phyloP scores from a whole-genome alignment of 2,329 filamentous ascomycete species.

The Fusarium sp. region DNA sequence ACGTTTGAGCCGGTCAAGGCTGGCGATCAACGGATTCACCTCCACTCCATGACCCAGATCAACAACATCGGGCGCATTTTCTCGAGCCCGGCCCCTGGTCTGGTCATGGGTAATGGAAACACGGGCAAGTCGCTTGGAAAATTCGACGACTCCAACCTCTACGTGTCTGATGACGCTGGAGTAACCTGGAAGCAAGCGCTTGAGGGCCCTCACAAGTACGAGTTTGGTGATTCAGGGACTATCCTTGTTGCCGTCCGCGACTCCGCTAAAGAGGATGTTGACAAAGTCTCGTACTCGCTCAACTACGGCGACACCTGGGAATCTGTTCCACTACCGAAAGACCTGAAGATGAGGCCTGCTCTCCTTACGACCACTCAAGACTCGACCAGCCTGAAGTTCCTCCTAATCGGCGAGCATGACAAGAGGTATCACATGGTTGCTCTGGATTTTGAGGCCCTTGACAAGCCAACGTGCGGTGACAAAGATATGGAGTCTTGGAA shows the following conservation, averaged over 20 bases:
- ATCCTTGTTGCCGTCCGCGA: conserved; percentile 85
- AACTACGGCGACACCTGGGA: conserved; percentile 90
- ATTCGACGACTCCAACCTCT: conserved; percentile 79
- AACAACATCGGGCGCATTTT: conserved; percentile 86
- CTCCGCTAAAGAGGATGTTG: conserved; percentile 66
- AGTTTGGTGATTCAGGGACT: conserved; percentile 93
- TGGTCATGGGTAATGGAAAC: conserved; percentile 95
- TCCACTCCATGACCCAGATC: conserved; percentile 90
- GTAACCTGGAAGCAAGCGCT: conserved; percentile 79
- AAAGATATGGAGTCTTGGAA: conserved; percentile 88
- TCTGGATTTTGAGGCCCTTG: conserved; percentile 82
- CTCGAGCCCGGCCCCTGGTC: conserved; percentile 89
- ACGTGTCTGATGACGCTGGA: conserved; percentile 89
- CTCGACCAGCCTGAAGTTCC: conserved; percentile 89
- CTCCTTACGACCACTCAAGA: conserved; percentile 88
- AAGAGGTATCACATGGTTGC: conserved; percentile 71
- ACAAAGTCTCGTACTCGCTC: conserved; percentile 75
- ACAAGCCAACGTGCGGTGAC: conserved; percentile 78
- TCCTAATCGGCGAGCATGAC: conserved; percentile 72
- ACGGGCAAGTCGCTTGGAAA: conserved; percentile 75
- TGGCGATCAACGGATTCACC: conserved; percentile 74
- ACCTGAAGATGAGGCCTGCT: conserved; percentile 71
- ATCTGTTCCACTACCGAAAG: conserved; percentile 69
- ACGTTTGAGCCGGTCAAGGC: conserved; percentile 78
- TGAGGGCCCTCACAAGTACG: conserved; percentile 89